Conservation (phyloP, 805 yeast genomes). For the Danielia reshetovae region DNA sequence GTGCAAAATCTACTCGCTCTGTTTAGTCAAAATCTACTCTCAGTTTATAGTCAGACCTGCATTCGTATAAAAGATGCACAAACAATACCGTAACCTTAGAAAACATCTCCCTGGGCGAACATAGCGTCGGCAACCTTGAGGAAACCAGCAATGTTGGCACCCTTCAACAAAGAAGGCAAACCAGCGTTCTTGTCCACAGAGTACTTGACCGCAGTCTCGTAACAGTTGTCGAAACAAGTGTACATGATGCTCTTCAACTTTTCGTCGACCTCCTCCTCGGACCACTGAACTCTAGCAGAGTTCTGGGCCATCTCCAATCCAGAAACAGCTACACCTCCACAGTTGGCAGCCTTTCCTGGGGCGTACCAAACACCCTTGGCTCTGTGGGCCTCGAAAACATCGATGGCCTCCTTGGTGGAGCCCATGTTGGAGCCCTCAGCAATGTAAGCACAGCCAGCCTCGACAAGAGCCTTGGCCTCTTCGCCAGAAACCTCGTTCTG, state of each 20-base stretch:
- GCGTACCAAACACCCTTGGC: slow-evolving; percentile 84
- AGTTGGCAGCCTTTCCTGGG: slow-evolving; percentile 98
- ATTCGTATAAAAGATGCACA: too few species aligned
- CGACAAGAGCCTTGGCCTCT: slow-evolving; percentile 92
- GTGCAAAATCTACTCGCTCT: too few species aligned
- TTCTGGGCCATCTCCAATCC: slow-evolving; percentile 99
- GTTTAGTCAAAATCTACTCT: too few species aligned
- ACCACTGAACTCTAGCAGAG: slow-evolving; percentile 91
- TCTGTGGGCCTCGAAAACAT: slow-evolving; percentile 86
- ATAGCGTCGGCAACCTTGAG: slow-evolving; percentile 97
- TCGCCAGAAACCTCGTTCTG: slow-evolving; percentile 97
- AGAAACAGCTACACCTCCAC: slow-evolving; percentile 99
- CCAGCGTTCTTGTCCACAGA: slow-evolving; percentile 62
- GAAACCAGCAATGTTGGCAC: slow-evolving; percentile 99
- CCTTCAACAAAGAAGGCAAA: slow-evolving; percentile 93
- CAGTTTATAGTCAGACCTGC: too few species aligned
- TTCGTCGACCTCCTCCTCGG: slow-evolving; percentile 85
- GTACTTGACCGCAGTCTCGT: slow-evolving; percentile 79
- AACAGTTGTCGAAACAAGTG: slow-evolving; percentile 88
- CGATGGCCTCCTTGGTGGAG: slow-evolving; percentile 95
- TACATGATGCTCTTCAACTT: slow-evolving; percentile 92
- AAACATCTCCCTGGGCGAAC: slow-evolving; percentile 93
- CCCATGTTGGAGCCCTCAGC: slow-evolving; percentile 99
- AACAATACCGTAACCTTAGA: too few species aligned
- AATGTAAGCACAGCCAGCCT: slow-evolving; percentile 85